Conservation (phyloP, 2,329 filamentous ascomycete species). For the Xylariaceae sp. region DNA sequence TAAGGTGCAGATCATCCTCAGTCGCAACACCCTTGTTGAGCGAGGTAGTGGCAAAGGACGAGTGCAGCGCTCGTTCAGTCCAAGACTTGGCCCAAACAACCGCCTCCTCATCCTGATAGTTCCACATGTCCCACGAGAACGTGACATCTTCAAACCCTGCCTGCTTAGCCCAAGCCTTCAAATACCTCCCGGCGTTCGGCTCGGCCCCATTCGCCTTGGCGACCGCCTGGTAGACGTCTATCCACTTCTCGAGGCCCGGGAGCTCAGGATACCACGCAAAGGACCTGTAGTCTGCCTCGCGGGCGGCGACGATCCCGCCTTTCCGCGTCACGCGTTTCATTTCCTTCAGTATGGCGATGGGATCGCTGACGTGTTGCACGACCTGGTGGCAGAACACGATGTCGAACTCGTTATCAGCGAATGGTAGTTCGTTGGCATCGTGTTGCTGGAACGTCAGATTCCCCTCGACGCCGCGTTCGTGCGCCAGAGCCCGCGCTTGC, state of each 20-base stretch:
- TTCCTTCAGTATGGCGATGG: conserved; percentile 56
- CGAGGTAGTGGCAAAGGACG: conserved; percentile 18
- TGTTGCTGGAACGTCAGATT: conserved; percentile 35
- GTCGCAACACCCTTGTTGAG: conserved; percentile 11
- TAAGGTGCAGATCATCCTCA: conserved; percentile 19
- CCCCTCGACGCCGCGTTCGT: conserved; percentile 17
- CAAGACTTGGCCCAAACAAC: conserved; percentile 18
- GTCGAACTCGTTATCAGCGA: conserved; percentile 60
- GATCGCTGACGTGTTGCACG: conserved; percentile 61
- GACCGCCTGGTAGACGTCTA: conserved; percentile 15
- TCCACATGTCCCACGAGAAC: conserved; percentile 26
- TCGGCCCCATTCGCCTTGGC: conserved; percentile 17
- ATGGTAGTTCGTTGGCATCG: conserved; percentile 41
- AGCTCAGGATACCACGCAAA: conserved; percentile 27
- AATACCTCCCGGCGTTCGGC: conserved; percentile 24
- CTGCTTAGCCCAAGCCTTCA: conserved; percentile 24
- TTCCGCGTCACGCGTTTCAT: conserved; percentile 59
- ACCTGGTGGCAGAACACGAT: conserved; percentile 67
- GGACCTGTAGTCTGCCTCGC: conserved; percentile 33
- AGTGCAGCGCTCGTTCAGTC: conserved; percentile 20
- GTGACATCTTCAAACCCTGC: conserved; percentile 21
- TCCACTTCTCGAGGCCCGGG: conserved; percentile 20
- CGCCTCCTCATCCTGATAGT: conserved; percentile 25
- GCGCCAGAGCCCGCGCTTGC: conserved; percentile 23
- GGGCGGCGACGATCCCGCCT: conserved; percentile 55